A percentile compares a stretch with the other conserved stretches of the same genome.
Conservation (phyloP, 331 rosid species). For the Cydonia oblonga region DNA sequence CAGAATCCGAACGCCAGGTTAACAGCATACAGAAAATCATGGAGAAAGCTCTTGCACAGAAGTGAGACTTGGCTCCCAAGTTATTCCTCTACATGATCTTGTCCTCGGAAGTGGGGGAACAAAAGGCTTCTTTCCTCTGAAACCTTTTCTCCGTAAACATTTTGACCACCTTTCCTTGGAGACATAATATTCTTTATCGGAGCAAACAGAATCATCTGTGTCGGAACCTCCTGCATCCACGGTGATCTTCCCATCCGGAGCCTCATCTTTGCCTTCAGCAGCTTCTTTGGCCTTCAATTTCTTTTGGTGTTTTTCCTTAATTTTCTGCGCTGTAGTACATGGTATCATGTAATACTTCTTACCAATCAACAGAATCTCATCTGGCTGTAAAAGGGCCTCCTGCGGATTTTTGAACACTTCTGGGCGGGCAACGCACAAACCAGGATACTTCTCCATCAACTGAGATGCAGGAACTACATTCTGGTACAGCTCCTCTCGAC, state of each 20-base stretch:
- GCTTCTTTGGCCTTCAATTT: conserved; percentile 11
- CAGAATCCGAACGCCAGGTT: background rate
- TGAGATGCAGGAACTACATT: conserved; percentile 32
- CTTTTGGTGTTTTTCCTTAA: conserved; percentile 30
- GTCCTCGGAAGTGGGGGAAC: conserved; percentile 51
- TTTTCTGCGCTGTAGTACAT: conserved; percentile 34
- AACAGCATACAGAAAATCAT: conserved; percentile 18
- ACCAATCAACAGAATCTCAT: conserved; percentile 44
- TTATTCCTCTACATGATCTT: conserved; percentile 16
- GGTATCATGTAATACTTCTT: conserved; percentile 46
- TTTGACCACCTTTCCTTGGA: conserved; percentile 20
- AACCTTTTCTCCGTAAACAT: conserved; percentile 24
- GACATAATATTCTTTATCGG: conserved; percentile 31
- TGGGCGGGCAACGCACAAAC: conserved; percentile 48
- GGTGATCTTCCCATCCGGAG: background rate
- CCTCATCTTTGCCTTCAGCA: conserved; percentile 17
- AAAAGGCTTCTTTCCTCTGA: conserved; percentile 42
- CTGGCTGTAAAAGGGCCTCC: conserved; percentile 33
- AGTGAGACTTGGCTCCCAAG: conserved; percentile 67
- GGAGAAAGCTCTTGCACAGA: conserved; percentile 67
- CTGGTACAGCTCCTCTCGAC: conserved; percentile 36
- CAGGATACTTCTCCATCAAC: conserved; percentile 56
- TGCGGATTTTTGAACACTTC: conserved; percentile 53
- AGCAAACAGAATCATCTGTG: conserved; percentile 27
- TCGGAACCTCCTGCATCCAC: conserved; percentile 12